Evolutionary conservation across 2,329 filamentous ascomycete genomes (phyloP).

Genomic region (Epichloe scottii): DNA sequence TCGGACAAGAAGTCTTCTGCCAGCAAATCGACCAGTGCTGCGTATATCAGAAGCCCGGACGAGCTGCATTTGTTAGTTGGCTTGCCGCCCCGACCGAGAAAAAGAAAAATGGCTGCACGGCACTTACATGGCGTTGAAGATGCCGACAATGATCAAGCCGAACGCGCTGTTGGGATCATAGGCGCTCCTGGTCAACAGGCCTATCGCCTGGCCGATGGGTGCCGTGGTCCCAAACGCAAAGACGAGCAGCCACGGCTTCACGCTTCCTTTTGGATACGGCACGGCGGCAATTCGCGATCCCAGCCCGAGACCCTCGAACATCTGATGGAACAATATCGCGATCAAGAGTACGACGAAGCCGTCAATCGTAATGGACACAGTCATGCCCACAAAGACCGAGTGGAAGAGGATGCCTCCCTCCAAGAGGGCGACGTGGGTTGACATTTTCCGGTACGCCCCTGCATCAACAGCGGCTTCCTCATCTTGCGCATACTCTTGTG

Average conservation of each 20-base stretch:
- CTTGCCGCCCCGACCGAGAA: neutral
- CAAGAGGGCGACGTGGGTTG: slow-evolving; percentile 61
- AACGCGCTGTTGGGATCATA: slow-evolving; percentile 53
- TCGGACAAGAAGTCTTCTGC: slow-evolving; percentile 54
- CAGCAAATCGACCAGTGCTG: slow-evolving; percentile 49
- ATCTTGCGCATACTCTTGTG: slow-evolving; percentile 20
- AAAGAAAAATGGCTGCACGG: neutral
- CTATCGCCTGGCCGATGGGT: slow-evolving; percentile 53
- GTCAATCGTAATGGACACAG: slow-evolving; percentile 55
- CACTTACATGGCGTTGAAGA: slow-evolving; percentile 51
- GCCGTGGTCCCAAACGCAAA: slow-evolving; percentile 51
- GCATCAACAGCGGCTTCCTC: slow-evolving; percentile 32
- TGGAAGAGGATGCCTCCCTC: slow-evolving; percentile 72
- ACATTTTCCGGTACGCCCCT: slow-evolving; percentile 44
- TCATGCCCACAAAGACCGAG: slow-evolving; percentile 65
- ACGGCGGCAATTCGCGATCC: slow-evolving; percentile 59
- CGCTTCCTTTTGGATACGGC: slow-evolving; percentile 41
- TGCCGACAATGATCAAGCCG: slow-evolving; percentile 49
- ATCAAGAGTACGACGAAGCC: slow-evolving; percentile 54
- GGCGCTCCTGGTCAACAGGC: slow-evolving; percentile 39
- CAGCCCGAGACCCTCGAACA: slow-evolving; percentile 56
- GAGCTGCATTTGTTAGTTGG: slow-evolving; percentile 26
- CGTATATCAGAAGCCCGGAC: slow-evolving; percentile 48
- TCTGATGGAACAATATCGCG: slow-evolving; percentile 61
- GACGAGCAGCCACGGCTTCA: slow-evolving; percentile 48